Evolutionary conservation across 2,329 filamentous ascomycete genomes (phyloP), one percentile per base, ranked within the genome.

Genomic region (Seiridium unicorne): DNA sequence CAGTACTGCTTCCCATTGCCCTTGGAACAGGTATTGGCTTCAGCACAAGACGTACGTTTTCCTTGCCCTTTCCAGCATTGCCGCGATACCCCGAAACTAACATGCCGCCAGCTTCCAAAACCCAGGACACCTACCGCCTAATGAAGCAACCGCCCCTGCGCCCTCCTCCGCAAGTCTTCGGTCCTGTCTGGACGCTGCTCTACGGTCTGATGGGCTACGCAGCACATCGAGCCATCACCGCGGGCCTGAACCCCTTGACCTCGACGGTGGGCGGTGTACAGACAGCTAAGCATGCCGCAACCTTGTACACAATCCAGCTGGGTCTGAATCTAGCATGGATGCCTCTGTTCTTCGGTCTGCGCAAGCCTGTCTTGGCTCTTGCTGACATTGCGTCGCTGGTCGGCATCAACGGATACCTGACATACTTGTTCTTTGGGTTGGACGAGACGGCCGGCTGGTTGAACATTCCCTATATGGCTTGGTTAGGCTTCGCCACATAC

Each of bases 401-500:
- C 0, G 92, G 89, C 7, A 79, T 89, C 36, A 90, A 91, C 53
- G 84, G 82, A 5, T 93, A 92, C 67, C 76, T 97, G 55, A 83
- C 90, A 11, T 90, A 89, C 69, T 77, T 90, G 60, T 97, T 92
- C 88, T 86, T 86, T 62, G 80, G 86, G 63, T 84, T 94, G 51
- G 93, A 97, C 73, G 74, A 81, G 26, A 81, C 87, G 6, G 87
- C 92, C 26, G 90, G 87, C 13, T 93, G 86, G 85, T 81, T 87
- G 65, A 82, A 96, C 75, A 84, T 85, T 32, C 94, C 93, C 0
- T 98, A 97, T 72, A 77, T 96, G 34, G 90, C 80, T 13, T 98
- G 94, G 94, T 77, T 97, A 67, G 80, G 87, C 57, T 97, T 96
- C 72, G 93, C 93, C 38, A 92, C 90, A 0, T 98, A 97, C 72